Evolutionary conservation across 2,329 filamentous ascomycete species (phyloP), one percentile per base, ranked within the genome.

Genomic region (Phoma sp.): DNA sequence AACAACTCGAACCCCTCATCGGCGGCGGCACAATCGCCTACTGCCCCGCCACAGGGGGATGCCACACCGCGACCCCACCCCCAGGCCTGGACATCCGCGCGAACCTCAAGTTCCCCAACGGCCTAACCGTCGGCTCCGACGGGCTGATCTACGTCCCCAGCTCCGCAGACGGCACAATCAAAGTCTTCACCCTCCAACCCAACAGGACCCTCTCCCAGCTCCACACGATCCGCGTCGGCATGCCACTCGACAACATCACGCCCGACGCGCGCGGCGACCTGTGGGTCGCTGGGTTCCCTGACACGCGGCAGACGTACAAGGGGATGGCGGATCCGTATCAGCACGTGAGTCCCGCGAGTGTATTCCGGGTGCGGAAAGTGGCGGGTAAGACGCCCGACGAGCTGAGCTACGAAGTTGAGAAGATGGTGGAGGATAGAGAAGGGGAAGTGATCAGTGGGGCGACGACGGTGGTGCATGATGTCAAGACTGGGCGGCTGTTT

Each of bases 81-180:
- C 44, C 51, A 7, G 32, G 36, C 2, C 25, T 58, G 15, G 37
- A 65, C 13, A 61, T 64, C 4, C 55, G 60, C n/a, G 32, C 58
- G 6, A 63, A 57, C 15, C 62, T 73, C 47, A 73, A 66, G 37
- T 69, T 72, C 40, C 65, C 70, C 5, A 73, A 73, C 31, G 69
- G 70, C 4, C 54, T 73, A 1, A 53, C 65, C 1, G 58, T 46
- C 19, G 69, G 67, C 12, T 31, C 44, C 25, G 67, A 71, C 41
- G 62, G 57, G 2, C 60, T 71, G 4, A 65, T 67, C 43, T 71
- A 73, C 41, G 62, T 72, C 0, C 69, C 69, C 24, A 65, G 63
- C 33, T 58, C 49, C n/a, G 57, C 68, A 2, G 64, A 69, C 37
- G 68, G 69, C 5, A 61, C 58, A 0, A 56, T 72, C 29, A 59